Evolutionary conservation across 768 basidiomycete genomes (phyloP).

Genomic region (Candolleomyces aberdarensis): DNA sequence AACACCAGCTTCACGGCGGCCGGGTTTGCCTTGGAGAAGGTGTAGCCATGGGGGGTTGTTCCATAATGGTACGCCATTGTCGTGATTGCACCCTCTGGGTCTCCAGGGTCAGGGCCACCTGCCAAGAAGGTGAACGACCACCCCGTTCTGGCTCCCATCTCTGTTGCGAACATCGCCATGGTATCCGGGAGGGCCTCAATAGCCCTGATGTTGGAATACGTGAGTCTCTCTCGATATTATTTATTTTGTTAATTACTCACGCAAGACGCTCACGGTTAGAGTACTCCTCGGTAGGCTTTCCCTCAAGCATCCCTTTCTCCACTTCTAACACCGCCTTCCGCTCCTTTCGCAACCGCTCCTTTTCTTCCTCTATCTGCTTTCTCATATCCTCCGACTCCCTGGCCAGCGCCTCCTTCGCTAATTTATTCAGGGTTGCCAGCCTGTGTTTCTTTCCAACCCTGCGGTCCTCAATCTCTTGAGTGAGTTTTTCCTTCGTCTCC

Average conservation of each 20-base stretch:
- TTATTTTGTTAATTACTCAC: not conserved
- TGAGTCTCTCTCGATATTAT: not conserved
- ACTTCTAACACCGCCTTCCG: not conserved
- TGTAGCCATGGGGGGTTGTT: not conserved
- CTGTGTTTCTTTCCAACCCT: not conserved
- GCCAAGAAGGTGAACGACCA: not conserved
- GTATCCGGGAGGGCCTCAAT: not conserved
- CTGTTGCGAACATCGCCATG: not conserved
- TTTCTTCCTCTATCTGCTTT: not conserved
- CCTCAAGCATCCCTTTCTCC: not conserved
- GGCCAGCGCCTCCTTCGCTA: not conserved
- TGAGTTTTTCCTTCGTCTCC: not conserved
- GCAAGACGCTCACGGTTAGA: not conserved
- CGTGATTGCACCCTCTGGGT: not conserved
- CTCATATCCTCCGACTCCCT: not conserved
- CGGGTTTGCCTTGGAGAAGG: not conserved
- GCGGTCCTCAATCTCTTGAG: not conserved
- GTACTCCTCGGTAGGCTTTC: not conserved
- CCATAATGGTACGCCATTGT: not conserved
- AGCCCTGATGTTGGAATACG: not conserved
- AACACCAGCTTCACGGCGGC: not conserved
- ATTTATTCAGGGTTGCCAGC: not conserved
- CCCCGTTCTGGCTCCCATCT: not conserved
- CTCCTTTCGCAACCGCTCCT: not conserved
- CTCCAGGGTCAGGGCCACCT: not conserved